These are phyloP conservation scores for Flaveria linearis DNA, from an alignment of 129 eudicot genomes.

Conservation along the genomic window DNA sequence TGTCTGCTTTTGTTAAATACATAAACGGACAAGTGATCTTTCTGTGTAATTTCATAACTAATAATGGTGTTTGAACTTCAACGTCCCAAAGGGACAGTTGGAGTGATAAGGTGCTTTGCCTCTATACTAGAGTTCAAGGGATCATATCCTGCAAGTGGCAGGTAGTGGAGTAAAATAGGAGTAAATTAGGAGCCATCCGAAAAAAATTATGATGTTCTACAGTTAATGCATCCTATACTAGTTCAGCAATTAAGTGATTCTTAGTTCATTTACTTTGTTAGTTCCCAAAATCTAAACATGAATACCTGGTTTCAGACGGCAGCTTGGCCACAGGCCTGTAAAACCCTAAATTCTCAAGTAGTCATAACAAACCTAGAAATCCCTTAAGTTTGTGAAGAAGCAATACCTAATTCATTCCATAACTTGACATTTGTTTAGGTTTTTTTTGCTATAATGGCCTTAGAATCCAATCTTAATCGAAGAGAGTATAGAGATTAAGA, in stretches of 20 bases:
- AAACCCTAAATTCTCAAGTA: slow-evolving; percentile 1
- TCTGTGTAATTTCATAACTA: neutral
- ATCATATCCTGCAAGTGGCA: too few species aligned
- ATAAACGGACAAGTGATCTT: neutral
- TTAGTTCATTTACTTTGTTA: neutral
- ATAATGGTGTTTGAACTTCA: neutral
- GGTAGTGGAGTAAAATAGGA: too few species aligned
- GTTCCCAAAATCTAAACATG: slow-evolving; percentile 8
- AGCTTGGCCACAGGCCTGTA: neutral
- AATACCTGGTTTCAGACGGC: slow-evolving; percentile 1
- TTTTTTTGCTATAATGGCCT: neutral
- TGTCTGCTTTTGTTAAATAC: neutral
- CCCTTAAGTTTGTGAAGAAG: neutral
- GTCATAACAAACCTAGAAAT: neutral
- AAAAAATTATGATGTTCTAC: neutral
- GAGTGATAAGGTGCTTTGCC: too few species aligned
- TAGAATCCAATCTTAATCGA: neutral
- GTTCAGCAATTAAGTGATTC: neutral
- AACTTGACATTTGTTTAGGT: neutral
- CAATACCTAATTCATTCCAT: slow-evolving; percentile 2
- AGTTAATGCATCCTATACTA: neutral
- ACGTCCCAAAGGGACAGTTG: too few species aligned
- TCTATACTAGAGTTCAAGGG: too few species aligned
- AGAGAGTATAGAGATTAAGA: neutral
- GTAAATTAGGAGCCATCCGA: too few species aligned